Percentiles rank a stretch among this genome's conserved stretches.
phyloP scores from a whole-genome alignment of 2,329 filamentous ascomycete species.

The Clarireedia homoeocarpa region DNA sequence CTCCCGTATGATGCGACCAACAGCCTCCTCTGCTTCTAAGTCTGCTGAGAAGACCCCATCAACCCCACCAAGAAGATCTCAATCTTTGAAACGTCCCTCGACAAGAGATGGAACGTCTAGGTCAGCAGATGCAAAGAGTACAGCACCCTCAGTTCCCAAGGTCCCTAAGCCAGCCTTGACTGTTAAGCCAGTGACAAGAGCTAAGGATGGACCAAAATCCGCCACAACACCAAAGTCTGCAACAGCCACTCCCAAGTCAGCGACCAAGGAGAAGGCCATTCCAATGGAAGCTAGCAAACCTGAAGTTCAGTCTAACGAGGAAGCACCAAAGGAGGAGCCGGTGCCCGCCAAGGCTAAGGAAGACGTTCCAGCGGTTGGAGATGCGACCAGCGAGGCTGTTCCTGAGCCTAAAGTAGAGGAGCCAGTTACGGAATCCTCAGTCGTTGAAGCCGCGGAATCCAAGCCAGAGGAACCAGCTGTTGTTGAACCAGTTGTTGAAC shows the following conservation, averaged over 20 bases:
- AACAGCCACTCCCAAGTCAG: slow-evolving; percentile 4
- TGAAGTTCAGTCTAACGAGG: slow-evolving; percentile 10
- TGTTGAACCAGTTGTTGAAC: background rate
- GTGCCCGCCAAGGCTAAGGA: slow-evolving; percentile 19
- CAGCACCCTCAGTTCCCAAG: slow-evolving; percentile 6
- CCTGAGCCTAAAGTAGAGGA: slow-evolving; percentile 1
- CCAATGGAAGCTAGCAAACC: slow-evolving; percentile 11
- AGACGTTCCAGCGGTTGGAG: slow-evolving; percentile 16
- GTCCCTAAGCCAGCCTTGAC: slow-evolving; percentile 3
- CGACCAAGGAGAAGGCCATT: slow-evolving; percentile 11
- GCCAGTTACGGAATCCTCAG: too few relatives aligned
- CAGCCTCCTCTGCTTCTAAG: slow-evolving; percentile 60
- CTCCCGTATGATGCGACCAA: slow-evolving; percentile 76
- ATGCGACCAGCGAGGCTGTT: slow-evolving; percentile 9
- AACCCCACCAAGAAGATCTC: slow-evolving; percentile 35
- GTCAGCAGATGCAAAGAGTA: slow-evolving; percentile 14
- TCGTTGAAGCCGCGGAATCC: too few relatives aligned
- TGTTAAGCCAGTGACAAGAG: background rate
- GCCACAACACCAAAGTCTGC: slow-evolving; percentile 8
- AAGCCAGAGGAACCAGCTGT: background rate
- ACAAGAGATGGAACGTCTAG: slow-evolving; percentile 24
- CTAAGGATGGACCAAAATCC: slow-evolving; percentile 5
- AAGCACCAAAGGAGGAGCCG: slow-evolving; percentile 15
- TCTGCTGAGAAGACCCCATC: slow-evolving; percentile 51
- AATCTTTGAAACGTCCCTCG: slow-evolving; percentile 20